Evolutionary conservation across 2,329 filamentous ascomycete genomes (phyloP), one percentile per base, ranked within the genome.

Genomic region (Aspergillus pseudotamarii): DNA sequence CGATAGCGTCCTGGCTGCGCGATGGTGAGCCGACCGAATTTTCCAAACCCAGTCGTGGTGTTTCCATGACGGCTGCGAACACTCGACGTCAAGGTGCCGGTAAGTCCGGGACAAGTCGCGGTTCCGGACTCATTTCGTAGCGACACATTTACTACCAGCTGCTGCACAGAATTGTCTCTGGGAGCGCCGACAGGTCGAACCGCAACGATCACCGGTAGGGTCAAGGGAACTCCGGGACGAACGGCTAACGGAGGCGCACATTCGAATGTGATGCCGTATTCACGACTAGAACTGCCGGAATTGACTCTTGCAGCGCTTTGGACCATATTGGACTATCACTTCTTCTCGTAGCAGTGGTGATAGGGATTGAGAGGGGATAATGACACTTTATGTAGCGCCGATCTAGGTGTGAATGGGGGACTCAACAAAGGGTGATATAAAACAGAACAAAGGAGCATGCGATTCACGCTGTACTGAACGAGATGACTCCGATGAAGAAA

Each of bases 231-330:
- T 6, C 69, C 69, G 9, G 74, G 73, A 8, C 66, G 69, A 14
- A 65, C 70, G 12, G 73, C 64, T 10, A 68, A 21, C 19, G 73
- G 73, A 36, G 75, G 75, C 19, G 64, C 60, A 23, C 71, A 68
- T 61, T 76, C 73, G 51, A 76, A 76, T 21, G 68, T 68, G 45
- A 76, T 65, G 23, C 64, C 67, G 58, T 72, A 77, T 61, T 75
- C 72, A 30, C 69, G 72, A 30, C 71, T 68, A 2, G 67, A 68
- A 46, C 65, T 65, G 41, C 67, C 68, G 3, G 34, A 36, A 16
- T 60, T 36, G 14, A 30, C 11, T 54, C 57, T 50, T 53, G 55
- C 11, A 36, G 34, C 60, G 34, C 48, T 51, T 57, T 64, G 64
- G 48, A 69, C 68, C 69, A 71, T 71, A 30, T 6, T 66, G 34